These are phyloP conservation scores for Galerina marginata DNA, from an alignment of 768 basidiomycete genomes.

Conservation along the genomic window DNA sequence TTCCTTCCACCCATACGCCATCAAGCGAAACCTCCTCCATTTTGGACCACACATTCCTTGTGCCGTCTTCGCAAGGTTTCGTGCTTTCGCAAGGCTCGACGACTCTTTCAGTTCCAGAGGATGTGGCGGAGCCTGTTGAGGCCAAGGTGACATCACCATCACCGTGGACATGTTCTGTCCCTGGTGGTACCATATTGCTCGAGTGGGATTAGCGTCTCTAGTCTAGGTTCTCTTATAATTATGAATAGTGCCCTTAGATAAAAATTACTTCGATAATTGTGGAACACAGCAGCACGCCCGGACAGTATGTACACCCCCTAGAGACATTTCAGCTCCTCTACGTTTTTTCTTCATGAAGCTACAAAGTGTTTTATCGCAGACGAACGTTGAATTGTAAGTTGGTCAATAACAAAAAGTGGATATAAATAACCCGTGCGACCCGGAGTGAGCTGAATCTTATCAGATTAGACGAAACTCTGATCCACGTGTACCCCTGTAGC, in stretches of 20 bases:
- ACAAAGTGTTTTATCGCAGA: no score
- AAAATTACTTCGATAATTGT: neutral
- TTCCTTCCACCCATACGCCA: neutral
- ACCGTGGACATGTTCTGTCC: slow-evolving; percentile 16
- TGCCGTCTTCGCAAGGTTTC: slow-evolving; percentile 22
- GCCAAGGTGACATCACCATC: no score
- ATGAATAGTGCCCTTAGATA: neutral
- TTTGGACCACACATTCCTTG: slow-evolving; percentile 19
- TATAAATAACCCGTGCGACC: no score
- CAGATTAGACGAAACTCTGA: slow-evolving; percentile 12
- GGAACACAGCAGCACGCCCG: no score
- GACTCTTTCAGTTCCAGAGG: no score
- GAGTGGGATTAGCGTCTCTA: neutral
- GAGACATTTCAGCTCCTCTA: no score
- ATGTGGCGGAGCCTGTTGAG: no score
- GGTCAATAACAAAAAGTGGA: no score
- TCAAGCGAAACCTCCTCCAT: neutral
- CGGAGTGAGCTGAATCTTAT: slow-evolving; percentile 1
- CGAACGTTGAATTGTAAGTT: no score
- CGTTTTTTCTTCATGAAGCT: no score
- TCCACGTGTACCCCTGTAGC: slow-evolving; percentile 8
- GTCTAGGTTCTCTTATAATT: neutral
- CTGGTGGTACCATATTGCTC: slow-evolving; percentile 7
- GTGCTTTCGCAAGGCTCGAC: neutral
- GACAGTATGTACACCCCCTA: no score